Evolutionary conservation across 768 basidiomycete species (phyloP).

Genomic region (Lanmaoa rubissima): DNA sequence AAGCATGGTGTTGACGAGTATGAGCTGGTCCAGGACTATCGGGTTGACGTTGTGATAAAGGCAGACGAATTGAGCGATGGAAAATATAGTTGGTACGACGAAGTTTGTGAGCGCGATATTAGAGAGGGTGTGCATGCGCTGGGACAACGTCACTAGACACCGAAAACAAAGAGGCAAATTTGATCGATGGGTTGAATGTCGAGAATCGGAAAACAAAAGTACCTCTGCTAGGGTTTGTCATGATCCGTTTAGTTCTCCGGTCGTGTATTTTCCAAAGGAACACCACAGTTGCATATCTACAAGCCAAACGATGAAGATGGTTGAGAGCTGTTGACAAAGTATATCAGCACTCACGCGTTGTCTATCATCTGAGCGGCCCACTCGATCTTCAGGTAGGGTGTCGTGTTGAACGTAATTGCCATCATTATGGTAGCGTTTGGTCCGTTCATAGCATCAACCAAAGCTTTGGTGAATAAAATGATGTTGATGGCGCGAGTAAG

Average conservation of each 20-base stretch:
- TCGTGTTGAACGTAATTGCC: slow-evolving; percentile 4
- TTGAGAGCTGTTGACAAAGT: not conserved
- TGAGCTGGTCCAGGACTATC: not conserved
- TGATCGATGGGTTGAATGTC: not conserved
- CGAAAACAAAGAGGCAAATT: not conserved
- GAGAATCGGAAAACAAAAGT: not conserved
- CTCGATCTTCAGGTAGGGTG: slow-evolving; percentile 31
- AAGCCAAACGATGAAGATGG: not conserved
- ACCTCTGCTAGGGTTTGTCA: not conserved
- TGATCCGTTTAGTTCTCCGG: not conserved
- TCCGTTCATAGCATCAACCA: slow-evolving; percentile 10
- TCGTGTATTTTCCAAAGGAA: slow-evolving; percentile 14
- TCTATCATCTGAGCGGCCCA: slow-evolving; percentile 32
- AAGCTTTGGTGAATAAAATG: slow-evolving; percentile 18
- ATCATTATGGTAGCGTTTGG: slow-evolving; percentile 3
- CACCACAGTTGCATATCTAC: slow-evolving; percentile 6
- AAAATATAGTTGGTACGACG: slow-evolving; percentile 19
- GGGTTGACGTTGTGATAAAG: not conserved
- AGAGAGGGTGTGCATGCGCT: slow-evolving; percentile 19
- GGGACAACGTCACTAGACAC: not conserved
- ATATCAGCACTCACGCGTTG: slow-evolving; percentile 17
- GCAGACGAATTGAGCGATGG: slow-evolving; percentile 10
- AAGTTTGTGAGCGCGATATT: slow-evolving; percentile 30
- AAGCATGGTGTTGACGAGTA: slow-evolving; percentile 7
- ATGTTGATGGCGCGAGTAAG: slow-evolving; percentile 23